A percentile compares a stretch with the other conserved stretches of the same genome.
These are phyloP conservation scores for Aspergillus versicolor DNA, from an alignment of 2,329 filamentous ascomycete genomes.

Conservation along the genomic window DNA sequence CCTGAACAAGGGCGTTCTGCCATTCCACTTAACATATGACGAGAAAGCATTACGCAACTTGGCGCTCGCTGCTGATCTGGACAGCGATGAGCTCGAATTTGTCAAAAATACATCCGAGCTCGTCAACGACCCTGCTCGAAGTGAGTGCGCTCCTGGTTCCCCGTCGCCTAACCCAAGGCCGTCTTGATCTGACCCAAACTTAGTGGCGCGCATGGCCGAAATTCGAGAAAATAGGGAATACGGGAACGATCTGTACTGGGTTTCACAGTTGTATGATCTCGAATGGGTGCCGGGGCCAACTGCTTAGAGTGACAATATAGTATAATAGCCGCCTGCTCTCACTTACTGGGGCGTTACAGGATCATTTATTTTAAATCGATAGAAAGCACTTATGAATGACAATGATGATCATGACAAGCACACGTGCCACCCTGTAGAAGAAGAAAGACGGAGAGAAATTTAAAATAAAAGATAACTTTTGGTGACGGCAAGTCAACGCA, in stretches of 20 bases:
- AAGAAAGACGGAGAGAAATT: neutral
- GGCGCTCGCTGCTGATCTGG: constrained; percentile 4
- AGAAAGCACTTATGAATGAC: constrained; percentile 4
- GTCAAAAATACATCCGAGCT: constrained; percentile 7
- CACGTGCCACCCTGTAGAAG: neutral
- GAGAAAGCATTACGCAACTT: constrained; percentile 9
- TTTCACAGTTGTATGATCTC: constrained; percentile 13
- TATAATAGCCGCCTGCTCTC: constrained; percentile 1
- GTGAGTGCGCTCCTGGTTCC: neutral
- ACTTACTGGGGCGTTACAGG: neutral
- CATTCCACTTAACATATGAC: constrained; percentile 13
- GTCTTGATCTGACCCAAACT: neutral
- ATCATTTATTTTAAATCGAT: neutral
- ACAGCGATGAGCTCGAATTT: constrained; percentile 5
- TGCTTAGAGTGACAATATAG: constrained; percentile 1
- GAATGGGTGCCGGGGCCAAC: constrained; percentile 10
- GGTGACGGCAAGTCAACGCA: neutral
- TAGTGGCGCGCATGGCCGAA: constrained; percentile 4
- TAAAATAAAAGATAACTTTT: neutral
- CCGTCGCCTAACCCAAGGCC: neutral
- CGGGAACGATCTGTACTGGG: constrained; percentile 11
- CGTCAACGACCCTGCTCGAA: constrained; percentile 6
- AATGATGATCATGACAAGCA: neutral
- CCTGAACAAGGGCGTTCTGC: constrained; percentile 13
- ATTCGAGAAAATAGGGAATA: constrained; percentile 1